A percentile compares a stretch with the other conserved stretches of the same genome.
Conservation (phyloP, 192 early-diverging fungal genomes). For the Coemansia furcata region DNA sequence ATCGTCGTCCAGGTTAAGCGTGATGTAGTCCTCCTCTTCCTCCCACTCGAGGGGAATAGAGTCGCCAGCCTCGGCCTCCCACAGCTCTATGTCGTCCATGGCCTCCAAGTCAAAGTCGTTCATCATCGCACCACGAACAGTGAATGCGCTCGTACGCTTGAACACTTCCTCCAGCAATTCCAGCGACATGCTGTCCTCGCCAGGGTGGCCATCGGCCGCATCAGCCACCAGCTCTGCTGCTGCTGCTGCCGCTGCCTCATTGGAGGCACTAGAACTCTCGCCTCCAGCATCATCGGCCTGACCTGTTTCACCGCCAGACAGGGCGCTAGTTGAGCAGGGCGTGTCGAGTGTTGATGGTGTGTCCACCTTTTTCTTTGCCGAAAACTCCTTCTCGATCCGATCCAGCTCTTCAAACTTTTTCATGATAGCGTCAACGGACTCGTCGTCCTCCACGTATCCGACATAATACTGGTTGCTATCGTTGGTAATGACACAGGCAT, state of each 20-base stretch:
- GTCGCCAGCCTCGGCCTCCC: constrained; percentile 75
- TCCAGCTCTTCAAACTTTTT: constrained; percentile 97
- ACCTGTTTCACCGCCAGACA: neutral
- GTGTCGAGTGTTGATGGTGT: constrained; percentile 7
- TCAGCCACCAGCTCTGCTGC: constrained; percentile 9
- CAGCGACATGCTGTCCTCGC: constrained; percentile 57
- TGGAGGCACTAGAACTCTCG: neutral
- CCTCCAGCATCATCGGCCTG: neutral
- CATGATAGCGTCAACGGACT: constrained; percentile 97
- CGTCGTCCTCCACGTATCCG: constrained; percentile 94
- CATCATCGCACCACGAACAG: constrained; percentile 52
- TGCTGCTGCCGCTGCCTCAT: neutral
- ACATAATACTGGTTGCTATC: constrained; percentile 73
- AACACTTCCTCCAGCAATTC: constrained; percentile 91
- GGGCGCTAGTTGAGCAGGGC: constrained; percentile 6
- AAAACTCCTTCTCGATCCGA: constrained; percentile 80
- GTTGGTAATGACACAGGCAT: neutral
- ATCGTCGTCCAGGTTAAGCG: constrained; percentile 68
- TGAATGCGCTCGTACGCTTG: constrained; percentile 86
- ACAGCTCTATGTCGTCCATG: constrained; percentile 67
- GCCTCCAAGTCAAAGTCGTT: constrained; percentile 47
- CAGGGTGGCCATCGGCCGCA: neutral
- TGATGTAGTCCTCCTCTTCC: constrained; percentile 69
- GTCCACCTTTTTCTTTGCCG: constrained; percentile 32
- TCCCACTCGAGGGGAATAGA: constrained; percentile 68